Base-by-base conservation (phyloP, 805 yeast genomes). In the Schwanniomyces pseudopolymorphus region DNA sequence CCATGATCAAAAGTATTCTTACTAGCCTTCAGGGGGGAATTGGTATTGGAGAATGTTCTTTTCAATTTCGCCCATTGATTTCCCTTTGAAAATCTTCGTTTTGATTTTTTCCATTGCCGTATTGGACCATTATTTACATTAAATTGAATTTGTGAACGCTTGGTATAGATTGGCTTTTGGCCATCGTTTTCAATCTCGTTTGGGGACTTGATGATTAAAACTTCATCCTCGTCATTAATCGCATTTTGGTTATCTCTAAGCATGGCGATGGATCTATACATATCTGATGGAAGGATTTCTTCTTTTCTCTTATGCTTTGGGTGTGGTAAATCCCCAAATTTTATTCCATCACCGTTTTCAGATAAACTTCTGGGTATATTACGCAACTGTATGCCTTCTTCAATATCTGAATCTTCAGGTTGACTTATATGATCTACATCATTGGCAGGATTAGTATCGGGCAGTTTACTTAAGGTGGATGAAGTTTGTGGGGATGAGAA, bases 201-300 rank as follows among this genome's bases (percentile, higher is more conserved):
- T 1, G 98, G 96, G 0, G 94, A 84, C 49, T 78, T 78, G 38
- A 90, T 85, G 6, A 85, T 81, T 28, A 89, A 65, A 1, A 92
- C 90, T 4, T 92, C 95, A 31, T 84, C 81, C 28, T 81, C 85
- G 31, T 76, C 80, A 25, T 49, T 51, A 33, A 63, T 60, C 20
- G 60, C 64, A n/a, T 66, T 69, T 46, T 75, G 75, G 35, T 75
- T 71, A 44, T 77, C 75, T 54, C 85, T 85, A 69, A 91, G 70
- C 84, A 90, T 83, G 36, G 89, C 83, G 54, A 90, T 85, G 3
- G 96, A 89, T 70, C 85, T 75, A 61, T 75, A 85, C 82, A 90
- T 84, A 59, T 91, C 97, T 41, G 85, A 80, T 1, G 97, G 96
- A 27, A 85, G 84, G 10, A 87, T 50, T 31, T 68, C 70, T 38